Base-by-base conservation (phyloP, 2,329 filamentous ascomycete genomes). In the Scytalidium lignicola region DNA sequence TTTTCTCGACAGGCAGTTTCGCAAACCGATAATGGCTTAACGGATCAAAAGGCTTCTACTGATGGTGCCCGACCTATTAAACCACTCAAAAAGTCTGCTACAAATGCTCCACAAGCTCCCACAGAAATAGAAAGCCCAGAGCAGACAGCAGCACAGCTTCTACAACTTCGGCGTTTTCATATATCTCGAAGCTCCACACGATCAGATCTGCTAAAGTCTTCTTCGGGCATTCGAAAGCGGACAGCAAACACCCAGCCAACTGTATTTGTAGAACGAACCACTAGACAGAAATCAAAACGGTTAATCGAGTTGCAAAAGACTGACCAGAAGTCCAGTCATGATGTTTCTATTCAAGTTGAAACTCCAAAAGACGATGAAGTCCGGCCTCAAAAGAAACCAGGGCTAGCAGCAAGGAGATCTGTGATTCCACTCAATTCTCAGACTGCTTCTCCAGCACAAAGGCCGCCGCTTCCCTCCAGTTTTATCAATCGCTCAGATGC, bases 261-360 rank as follows among this genome's bases (percentile, higher is more conserved):
- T 7, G 66, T 82, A 2, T 83, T 83, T 51, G 70, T 82, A 3
- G 79, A 83, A 62, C 73, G 75, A 10, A 73, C 32, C 32, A 4
- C n/a, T 5, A 13, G 32, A 17, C 32, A 37, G 12, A 37, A 37
- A 17, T n/a, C 15, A 17, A 37, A 37, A 13, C 10, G 15, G 6
- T 37, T 17, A 5, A n/a, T 4, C 15, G 32, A 37, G 10, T 37
- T 13, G 12, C n/a, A 5, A 15, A 37, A 13, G 12, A 5, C 32
- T 37, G 32, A 37, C 15, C 63, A 48, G 43, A 49, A 53, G 4
- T 6, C 55, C 12, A 48, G 58, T 41, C 63, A 19, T 19, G 44
- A 28, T 7, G 47, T 51, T 21, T 3, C 37, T 50, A 17, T 48
- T 49, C 32, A 37, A n/a, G 32, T 13, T 37, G 32, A 37, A 17